Evolutionary conservation across 176 grass and related monocot genomes (phyloP).

Genomic region (Aegilops longissima): DNA sequence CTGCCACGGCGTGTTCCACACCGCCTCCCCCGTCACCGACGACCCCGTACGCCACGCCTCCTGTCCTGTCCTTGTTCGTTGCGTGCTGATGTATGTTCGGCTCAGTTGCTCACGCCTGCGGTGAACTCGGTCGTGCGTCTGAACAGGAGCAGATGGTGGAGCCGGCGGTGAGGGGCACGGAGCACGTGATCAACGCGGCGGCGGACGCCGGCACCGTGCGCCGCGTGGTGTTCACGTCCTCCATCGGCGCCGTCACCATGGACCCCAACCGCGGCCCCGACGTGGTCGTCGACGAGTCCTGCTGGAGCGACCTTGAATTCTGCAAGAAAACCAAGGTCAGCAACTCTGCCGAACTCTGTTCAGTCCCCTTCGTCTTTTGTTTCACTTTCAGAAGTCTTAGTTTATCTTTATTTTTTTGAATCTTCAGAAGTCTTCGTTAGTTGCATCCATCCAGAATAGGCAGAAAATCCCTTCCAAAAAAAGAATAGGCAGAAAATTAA

Average conservation of each 20-base stretch:
- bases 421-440: not conserved
- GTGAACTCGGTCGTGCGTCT: not conserved
- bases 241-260: slow-evolving; percentile 95
- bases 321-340: slow-evolving; percentile 92
- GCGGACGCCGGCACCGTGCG: slow-evolving; percentile 73
- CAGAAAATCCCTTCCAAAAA: not conserved
- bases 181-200: slow-evolving; percentile 83
- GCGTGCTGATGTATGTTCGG: not conserved
- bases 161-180: slow-evolving; percentile 83
- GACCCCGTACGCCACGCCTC: slow-evolving; percentile 54
- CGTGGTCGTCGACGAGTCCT: slow-evolving; percentile 86
- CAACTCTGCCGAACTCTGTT: not conserved
- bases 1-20: slow-evolving; percentile 96
- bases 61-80: not conserved
- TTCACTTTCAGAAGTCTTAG: not conserved
- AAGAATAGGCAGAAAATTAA: too few species aligned
- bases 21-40: slow-evolving; percentile 90
- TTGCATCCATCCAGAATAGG: not conserved
- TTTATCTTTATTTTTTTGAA: too few species aligned
- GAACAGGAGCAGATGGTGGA: slow-evolving; percentile 97
- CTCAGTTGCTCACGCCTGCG: not conserved
- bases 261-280: slow-evolving; percentile 73
- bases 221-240: slow-evolving; percentile 97
- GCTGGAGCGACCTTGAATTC: slow-evolving; percentile 95
- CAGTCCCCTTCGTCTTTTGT: not conserved